These are phyloP conservation scores for Microthlaspi erraticum DNA, from an alignment of 345 rosid genomes.

Conservation along the genomic window DNA sequence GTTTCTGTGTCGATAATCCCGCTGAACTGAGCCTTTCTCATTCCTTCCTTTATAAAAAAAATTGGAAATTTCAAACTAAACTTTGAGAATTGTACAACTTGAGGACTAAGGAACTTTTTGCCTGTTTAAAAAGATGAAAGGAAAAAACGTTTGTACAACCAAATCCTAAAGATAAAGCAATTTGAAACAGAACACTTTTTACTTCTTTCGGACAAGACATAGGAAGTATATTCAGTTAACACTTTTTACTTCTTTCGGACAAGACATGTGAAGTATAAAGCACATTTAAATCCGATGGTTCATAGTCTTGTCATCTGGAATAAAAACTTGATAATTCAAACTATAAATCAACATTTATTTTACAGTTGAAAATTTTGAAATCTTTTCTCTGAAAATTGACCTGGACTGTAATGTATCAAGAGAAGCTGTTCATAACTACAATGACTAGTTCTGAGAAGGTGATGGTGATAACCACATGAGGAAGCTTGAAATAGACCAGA, in stretches of 20 bases:
- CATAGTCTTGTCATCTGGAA: not conserved
- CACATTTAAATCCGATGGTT: too few species aligned
- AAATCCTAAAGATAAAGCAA: not conserved
- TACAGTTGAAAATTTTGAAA: not conserved
- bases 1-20: too few species aligned
- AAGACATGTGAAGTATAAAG: not conserved
- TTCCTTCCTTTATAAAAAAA: too few species aligned
- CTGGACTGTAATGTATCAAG: not conserved
- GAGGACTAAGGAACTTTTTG: not conserved
- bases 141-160: not conserved
- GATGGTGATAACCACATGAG: constrained; percentile 70
- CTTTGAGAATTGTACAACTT: not conserved
- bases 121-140: not conserved
- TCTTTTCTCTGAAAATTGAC: not conserved
- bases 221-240: not conserved
- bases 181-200: not conserved
- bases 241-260: constrained; percentile 9
- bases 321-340: not conserved
- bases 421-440: constrained; percentile 27
- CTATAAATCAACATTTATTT: not conserved
- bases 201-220: constrained; percentile 13
- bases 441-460: constrained; percentile 48
- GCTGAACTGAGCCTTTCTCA: too few species aligned
- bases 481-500: constrained; percentile 96
- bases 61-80: too few species aligned